Percentiles rank a stretch among this genome's conserved stretches.
phyloP scores from a whole-genome alignment of 768 basidiomycete genomes.

The Neoboletus magnificus region DNA sequence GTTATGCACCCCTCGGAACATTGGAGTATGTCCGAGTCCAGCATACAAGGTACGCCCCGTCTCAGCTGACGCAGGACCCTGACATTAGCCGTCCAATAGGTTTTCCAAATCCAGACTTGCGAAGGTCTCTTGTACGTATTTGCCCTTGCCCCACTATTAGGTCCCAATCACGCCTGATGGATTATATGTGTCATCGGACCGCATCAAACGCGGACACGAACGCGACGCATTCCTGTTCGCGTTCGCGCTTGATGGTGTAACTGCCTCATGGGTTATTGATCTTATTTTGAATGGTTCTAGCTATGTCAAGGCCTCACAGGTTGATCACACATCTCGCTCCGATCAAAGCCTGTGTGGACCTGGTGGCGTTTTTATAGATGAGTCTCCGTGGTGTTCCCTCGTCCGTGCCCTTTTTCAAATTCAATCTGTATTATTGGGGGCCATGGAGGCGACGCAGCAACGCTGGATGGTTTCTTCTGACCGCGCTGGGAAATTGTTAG shows the following conservation, averaged over 20 bases:
- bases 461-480: slow-evolving; percentile 5
- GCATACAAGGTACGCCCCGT: slow-evolving; percentile 1
- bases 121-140: slow-evolving; percentile 27
- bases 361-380: slow-evolving; percentile 16
- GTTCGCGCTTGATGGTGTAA: slow-evolving; percentile 14
- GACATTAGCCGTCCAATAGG: neutral
- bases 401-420: slow-evolving; percentile 25
- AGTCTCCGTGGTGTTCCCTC: slow-evolving; percentile 27
- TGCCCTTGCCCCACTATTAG: slow-evolving; percentile 18
- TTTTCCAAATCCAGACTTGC: slow-evolving; percentile 20
- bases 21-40: neutral
- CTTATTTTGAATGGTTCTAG: slow-evolving; percentile 5
- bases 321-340: slow-evolving; percentile 25
- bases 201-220: slow-evolving; percentile 11
- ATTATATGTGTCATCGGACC: slow-evolving; percentile 13
- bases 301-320: slow-evolving; percentile 6
- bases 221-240: slow-evolving; percentile 4
- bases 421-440: slow-evolving; percentile 10
- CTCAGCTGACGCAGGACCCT: slow-evolving; percentile 10
- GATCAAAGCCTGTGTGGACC: slow-evolving; percentile 21
- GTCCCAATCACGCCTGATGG: slow-evolving; percentile 10
- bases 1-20: neutral
- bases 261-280: slow-evolving; percentile 18
- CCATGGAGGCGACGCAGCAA: slow-evolving; percentile 20
- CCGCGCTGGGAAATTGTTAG: slow-evolving; percentile 11